Conservation (phyloP, 2,329 filamentous ascomycete species). For the Beauveria asiatica region DNA sequence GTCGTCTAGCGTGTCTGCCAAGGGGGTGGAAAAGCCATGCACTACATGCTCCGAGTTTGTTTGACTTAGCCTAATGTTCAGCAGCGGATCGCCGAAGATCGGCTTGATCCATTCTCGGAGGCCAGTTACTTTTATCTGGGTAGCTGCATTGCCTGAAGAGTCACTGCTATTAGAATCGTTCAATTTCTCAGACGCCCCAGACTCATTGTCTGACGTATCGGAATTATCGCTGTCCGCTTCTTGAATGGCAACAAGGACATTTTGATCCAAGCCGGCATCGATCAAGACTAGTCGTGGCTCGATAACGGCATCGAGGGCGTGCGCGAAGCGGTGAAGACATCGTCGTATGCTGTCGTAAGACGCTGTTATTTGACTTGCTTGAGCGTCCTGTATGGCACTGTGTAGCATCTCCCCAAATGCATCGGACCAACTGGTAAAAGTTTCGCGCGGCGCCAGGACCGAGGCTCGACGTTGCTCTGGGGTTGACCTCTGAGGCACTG, state of each 20-base stretch:
- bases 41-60: constrained; percentile 36
- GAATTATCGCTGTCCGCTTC: neutral
- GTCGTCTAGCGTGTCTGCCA: constrained; percentile 11
- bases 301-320: constrained; percentile 43
- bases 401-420: constrained; percentile 52
- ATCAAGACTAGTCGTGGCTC: constrained; percentile 45
- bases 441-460: neutral
- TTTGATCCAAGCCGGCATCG: constrained; percentile 41
- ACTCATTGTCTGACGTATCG: neutral
- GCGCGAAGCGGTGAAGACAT: constrained; percentile 41
- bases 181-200: neutral
- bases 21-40: constrained; percentile 33
- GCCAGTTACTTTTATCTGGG: constrained; percentile 34
- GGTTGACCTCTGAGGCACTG: constrained; percentile 11
- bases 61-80: constrained; percentile 41
- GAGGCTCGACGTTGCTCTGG: neutral
- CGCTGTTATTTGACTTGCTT: constrained; percentile 51
- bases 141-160: too few relatives aligned
- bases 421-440: constrained; percentile 35
- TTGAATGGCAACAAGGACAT: constrained; percentile 34
- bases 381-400: constrained; percentile 47
- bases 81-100: constrained; percentile 51
- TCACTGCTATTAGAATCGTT: neutral
- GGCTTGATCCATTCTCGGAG: constrained; percentile 51
- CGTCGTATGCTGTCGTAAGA: constrained; percentile 46